Percentiles rank a stretch among this genome's conserved stretches.
phyloP scores from a whole-genome alignment of 2,329 filamentous ascomycete genomes.

The Penicillium psychrosexuale region DNA sequence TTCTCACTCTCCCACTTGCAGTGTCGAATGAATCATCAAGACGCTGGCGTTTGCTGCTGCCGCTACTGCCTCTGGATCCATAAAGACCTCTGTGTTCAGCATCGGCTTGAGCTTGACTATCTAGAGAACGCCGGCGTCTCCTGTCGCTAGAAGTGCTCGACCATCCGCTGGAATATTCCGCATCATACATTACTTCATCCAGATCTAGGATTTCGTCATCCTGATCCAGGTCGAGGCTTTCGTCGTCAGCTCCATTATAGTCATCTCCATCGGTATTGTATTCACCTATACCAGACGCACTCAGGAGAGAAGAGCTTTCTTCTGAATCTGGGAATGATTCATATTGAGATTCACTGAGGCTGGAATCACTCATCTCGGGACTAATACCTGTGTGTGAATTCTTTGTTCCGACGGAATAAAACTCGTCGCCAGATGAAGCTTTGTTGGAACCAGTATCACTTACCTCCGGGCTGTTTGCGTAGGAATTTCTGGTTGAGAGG shows the following conservation, averaged over 20 bases:
- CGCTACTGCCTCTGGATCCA: neutral
- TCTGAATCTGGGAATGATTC: neutral
- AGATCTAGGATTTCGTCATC: neutral
- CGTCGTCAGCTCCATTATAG: neutral
- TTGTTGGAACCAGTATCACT: neutral
- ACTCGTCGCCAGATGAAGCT: neutral
- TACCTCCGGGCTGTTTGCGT: neutral
- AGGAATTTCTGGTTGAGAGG: neutral
- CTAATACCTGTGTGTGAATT: neutral
- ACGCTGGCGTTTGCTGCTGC: neutral
- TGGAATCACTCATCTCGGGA: neutral
- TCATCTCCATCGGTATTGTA: neutral
- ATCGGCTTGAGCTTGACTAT: neutral
- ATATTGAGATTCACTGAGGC: neutral
- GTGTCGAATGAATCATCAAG: neutral
- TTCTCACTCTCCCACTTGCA: neutral
- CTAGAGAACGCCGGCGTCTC: neutral
- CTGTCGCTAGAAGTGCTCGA: neutral
- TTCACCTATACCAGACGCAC: neutral
- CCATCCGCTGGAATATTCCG: neutral
- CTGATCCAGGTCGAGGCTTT: neutral
- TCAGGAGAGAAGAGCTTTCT: neutral
- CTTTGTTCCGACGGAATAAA: neutral
- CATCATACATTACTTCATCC: neutral
- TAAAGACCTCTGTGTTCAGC: neutral